Evolutionary conservation across 106 monocot genomes (phyloP), one percentile per base, ranked within the genome.

Genomic region (Chionographis japonica): DNA sequence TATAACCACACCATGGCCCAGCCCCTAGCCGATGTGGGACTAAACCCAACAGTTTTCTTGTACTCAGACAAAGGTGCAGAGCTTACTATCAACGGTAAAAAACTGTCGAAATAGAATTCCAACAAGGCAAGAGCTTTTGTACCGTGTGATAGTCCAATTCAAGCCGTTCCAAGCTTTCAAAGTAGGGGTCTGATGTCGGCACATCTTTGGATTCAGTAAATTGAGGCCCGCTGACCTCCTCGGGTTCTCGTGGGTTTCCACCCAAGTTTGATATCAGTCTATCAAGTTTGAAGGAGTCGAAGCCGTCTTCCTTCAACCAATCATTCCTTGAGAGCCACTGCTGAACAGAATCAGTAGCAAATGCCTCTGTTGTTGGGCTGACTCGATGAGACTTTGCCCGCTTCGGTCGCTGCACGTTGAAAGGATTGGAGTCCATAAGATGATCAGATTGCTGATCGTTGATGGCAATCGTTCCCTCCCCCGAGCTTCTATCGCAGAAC

Each of bases 141-240:
- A 82, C 85, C 80, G 56, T 90, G 46, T 86, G 78, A 12, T 60
- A 71, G 54, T 90, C 90, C 6, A 90, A 54, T 77, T 90, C 90
- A 50, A 86, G 85, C 6, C 85, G 85, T 74, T 90, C 71, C 54
- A 90, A 67, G 18, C 83, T 83, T 69, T 83, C 90, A 27, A 77
- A 90, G 62, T 77, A 90, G 12, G 85, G 82, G 11, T 77, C 75
- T 0, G 78, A 71, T 55, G 74, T 36, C 1, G 90, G 90, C 42
- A 86, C 20, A 58, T 41, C 54, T 40, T 82, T 67, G 46, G 60
- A 6, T 71, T 77, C 63, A 20, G 59, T 56, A 27, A 62, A 54
- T 56, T 50, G 62, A 11, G 65, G 40, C 37, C 8, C 65, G 66
- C 40, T 63, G n/a, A 36, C 15, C 15, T 80, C 74, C 35, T 39